Evolutionary conservation across 495 filamentous ascomycete genomes (phyloP).

Genomic region (Podospora bellae-mahoneyi): DNA sequence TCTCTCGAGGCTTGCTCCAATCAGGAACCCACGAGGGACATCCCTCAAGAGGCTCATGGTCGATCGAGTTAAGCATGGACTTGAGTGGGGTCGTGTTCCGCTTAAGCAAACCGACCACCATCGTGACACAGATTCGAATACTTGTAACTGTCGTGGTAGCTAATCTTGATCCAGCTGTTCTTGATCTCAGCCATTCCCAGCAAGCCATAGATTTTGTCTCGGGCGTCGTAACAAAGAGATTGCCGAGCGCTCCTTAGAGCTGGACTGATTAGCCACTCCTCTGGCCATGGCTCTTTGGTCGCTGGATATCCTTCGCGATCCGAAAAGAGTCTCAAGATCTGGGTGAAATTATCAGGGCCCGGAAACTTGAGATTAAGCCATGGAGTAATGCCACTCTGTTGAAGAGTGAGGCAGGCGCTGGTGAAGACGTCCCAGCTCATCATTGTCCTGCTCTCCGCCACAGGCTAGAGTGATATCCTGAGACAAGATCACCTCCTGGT

Average conservation of each 20-base stretch:
- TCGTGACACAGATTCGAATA: not conserved
- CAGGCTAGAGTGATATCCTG: not conserved
- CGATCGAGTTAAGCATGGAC: not conserved
- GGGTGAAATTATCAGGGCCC: not conserved
- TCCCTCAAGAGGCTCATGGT: not conserved
- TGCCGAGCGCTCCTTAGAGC: not conserved
- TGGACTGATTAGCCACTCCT: not conserved
- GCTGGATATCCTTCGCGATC: not conserved
- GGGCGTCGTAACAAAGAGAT: not conserved
- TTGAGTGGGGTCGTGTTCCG: not conserved
- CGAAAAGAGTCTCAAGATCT: not conserved
- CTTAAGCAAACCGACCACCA: not conserved
- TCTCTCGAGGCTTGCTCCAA: not conserved
- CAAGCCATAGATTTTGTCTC: not conserved
- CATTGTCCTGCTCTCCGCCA: not conserved
- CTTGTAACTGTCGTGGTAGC: not conserved
- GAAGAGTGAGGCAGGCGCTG: not conserved
- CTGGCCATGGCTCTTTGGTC: not conserved
- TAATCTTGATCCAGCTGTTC: not conserved
- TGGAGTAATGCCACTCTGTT: not conserved
- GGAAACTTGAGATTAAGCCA: not conserved
- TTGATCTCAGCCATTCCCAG: not conserved
- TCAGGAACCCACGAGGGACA: not conserved
- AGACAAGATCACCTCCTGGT: constrained; percentile 1
- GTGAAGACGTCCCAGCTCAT: not conserved